Base-by-base conservation (phyloP, 352 stramenopile species). In the Globisporangium rhizosaccharum region DNA sequence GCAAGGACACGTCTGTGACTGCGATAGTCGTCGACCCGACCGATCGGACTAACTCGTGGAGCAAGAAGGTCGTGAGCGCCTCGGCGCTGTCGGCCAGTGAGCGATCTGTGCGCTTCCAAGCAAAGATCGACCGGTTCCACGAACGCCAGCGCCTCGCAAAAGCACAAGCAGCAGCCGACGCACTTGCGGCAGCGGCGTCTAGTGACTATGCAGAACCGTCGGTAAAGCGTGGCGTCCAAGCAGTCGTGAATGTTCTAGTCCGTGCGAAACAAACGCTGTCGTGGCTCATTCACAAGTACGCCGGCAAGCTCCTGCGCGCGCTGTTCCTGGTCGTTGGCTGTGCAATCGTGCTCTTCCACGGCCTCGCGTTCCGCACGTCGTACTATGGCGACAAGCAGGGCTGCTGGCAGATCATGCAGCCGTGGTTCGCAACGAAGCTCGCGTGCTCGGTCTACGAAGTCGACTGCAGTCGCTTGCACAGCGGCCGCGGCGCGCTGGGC, bases 381-480 rank as follows among this genome's bases (percentile, higher is more conserved):
- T 63, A 57, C 20, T 53, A 53, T 50, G 57, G 57, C 11, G 57
- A 63, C 42, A 56, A 70, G 42, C 58, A 44, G 20, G 36, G 58
- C 42, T 73, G 66, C 55, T 48, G 53, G 49, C 59, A 73, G 39
- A 61, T 50, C 50, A 51, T 71, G 23, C 59, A 48, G n/a, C 69
- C 66, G 12, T 76, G 69, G 69, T 63, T 74, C 41, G 59, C 63
- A 1, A 57, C 48, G 26, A 74, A 76, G 23, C 54, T 67, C 7
- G 58, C 66, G 23, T 82, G 73, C 33, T 67, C 68, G 0, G 68
- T 79, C 18, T 56, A 79, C 20, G 54, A 71, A 10, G 68, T 68
- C 51, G 73, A 78, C 59, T 82, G 70, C 63, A 68, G 70, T 26
- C 53, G 56, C 11, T 37, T 68, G 7, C 33, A 39, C 10, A 39